Evolutionary conservation across 1,139 yeast genomes (phyloP), one percentile per base, ranked within the genome.

Genomic region (Hansenula anomala): DNA sequence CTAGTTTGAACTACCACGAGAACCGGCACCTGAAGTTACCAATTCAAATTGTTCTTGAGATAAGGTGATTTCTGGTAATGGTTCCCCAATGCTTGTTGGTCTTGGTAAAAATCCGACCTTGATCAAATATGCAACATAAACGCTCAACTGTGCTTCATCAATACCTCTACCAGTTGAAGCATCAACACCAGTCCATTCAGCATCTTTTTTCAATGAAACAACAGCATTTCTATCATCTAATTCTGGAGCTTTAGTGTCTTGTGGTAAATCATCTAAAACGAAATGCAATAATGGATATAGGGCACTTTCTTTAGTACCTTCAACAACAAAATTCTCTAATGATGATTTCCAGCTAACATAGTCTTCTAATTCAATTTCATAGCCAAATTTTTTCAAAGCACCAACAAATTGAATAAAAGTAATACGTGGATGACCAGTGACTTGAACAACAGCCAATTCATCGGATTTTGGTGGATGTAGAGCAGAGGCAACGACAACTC

Each of bases 351-450:
- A 92, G 12, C 73, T 67, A 20, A 81, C 75, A 55, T 92, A 92
- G 53, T 80, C 88, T 13, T 70, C 72, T 35, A 73, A 68, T 45
- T 67, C 62, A 33, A 86, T 78, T 12, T 69, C 57, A 62, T 87
- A 94, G 6, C 98, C 98, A 54, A 78, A 90, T 10, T 66, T 62
- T 40, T 69, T 64, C 57, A 90, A 70, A 12, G 81, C 58, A 26
- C 80, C 78, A 53, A 92, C 65, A 65, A 80, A 90, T 49, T 84
- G 80, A 55, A 78, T 80, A 67, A 90, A 84, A 37, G 76, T 69
- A 44, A 88, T 78, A 60, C 97, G 78, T 45, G 98, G 99, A 55
- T 92, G 97, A 13, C 94, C 95, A 4, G 97, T 92, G n/a, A 92
- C 97, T 38, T 92, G 98, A 2, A 90, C 92, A 37, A 92, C 98